Evolutionary conservation across 2,329 filamentous ascomycete species (phyloP).

Genomic region (Claviceps africana): DNA sequence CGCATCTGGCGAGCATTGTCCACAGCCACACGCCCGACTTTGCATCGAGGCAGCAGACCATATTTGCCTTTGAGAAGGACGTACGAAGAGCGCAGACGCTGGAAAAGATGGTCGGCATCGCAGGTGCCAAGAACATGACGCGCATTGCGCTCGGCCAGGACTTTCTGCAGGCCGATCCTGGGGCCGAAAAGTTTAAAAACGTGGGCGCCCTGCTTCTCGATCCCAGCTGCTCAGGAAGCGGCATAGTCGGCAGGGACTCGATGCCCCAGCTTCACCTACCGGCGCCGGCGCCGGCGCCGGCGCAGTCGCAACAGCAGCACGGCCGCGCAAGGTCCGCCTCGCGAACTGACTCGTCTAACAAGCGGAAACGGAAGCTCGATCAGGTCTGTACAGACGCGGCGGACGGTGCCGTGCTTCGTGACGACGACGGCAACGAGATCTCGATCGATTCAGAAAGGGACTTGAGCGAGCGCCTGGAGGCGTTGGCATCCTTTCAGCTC

Average conservation of each 20-base stretch:
- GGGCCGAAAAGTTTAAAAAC: constrained; percentile 43
- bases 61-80: constrained; percentile 75
- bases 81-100: constrained; percentile 56
- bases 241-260: constrained; percentile 80
- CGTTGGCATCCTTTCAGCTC: constrained; percentile 70
- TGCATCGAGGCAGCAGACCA: constrained; percentile 22
- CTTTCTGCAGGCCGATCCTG: constrained; percentile 64
- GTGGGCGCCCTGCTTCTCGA: constrained; percentile 79
- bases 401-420: constrained; percentile 28
- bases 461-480: constrained; percentile 49
- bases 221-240: constrained; percentile 89
- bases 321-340: background rate
- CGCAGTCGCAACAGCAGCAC: constrained; percentile 11
- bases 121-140: constrained; percentile 54
- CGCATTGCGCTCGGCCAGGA: constrained; percentile 62
- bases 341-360: constrained; percentile 6
- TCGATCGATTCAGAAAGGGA: constrained; percentile 39
- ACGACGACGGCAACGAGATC: constrained; percentile 45
- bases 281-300: constrained; percentile 8
- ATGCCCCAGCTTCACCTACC: constrained; percentile 53
- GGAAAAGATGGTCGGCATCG: constrained; percentile 68
- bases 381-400: constrained; percentile 16
- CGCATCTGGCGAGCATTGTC: constrained; percentile 71
- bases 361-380: constrained; percentile 33
- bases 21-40: constrained; percentile 26